A percentile compares a stretch with the other conserved stretches of the same genome.
phyloP scores from a whole-genome alignment of 2,329 filamentous ascomycete species.

The Magnaporthiopsis incrustans region DNA sequence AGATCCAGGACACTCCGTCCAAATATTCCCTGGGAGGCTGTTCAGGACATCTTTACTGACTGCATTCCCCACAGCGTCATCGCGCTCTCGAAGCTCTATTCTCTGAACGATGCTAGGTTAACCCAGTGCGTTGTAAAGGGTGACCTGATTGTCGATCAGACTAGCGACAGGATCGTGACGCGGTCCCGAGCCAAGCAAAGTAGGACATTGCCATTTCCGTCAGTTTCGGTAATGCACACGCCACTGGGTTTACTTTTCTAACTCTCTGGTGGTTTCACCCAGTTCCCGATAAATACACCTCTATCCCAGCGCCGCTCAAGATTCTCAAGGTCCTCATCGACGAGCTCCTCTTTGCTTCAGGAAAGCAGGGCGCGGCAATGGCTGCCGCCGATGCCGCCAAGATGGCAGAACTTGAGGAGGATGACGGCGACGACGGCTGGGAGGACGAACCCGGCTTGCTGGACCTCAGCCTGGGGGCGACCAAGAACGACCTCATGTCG shows the following conservation, averaged over 20 bases:
- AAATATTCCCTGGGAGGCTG: background rate
- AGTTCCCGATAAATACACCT: constrained; percentile 83
- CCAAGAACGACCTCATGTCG: constrained; percentile 73
- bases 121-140: constrained; percentile 79
- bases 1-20: constrained; percentile 23
- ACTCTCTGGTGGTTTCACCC: constrained; percentile 8
- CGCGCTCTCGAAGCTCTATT: constrained; percentile 84
- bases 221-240: background rate
- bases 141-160: constrained; percentile 68
- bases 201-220: constrained; percentile 30
- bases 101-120: constrained; percentile 74
- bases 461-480: constrained; percentile 63
- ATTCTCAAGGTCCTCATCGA: constrained; percentile 94
- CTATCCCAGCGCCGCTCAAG: constrained; percentile 82
- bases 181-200: constrained; percentile 80
- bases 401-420: constrained; percentile 47
- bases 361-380: constrained; percentile 50
- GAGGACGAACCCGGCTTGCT: constrained; percentile 75
- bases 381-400: constrained; percentile 53
- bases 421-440: constrained; percentile 76
- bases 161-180: constrained; percentile 83
- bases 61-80: constrained; percentile 55
- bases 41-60: constrained; percentile 18
- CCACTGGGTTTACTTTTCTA: constrained; percentile 1
- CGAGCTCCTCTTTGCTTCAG: constrained; percentile 77